Conservation (phyloP, 2,329 filamentous ascomycete genomes). For the Exophiala xenobiotica region DNA sequence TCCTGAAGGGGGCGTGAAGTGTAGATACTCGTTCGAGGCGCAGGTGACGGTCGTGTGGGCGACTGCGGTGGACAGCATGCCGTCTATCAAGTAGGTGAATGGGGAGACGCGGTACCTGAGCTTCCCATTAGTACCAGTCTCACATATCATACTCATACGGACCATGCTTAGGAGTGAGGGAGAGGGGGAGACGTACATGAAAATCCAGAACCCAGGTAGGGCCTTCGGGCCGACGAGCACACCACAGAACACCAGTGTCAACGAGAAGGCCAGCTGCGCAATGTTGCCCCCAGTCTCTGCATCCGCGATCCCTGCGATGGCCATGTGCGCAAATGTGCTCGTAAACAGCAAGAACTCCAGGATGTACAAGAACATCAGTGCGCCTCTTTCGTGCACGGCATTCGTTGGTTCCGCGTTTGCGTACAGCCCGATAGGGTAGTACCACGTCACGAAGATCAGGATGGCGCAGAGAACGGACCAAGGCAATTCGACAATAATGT, state of each 20-base stretch:
- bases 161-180: no score
- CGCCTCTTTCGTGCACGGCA: constrained; percentile 54
- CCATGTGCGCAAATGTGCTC: constrained; percentile 70
- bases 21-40: constrained; percentile 66
- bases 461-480: constrained; percentile 63
- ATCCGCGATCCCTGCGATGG: constrained; percentile 67
- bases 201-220: constrained; percentile 72
- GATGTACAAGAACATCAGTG: constrained; percentile 63
- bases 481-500: constrained; percentile 70
- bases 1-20: constrained; percentile 60
- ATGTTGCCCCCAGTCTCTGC: constrained; percentile 67
- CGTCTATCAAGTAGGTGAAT: constrained; percentile 76
- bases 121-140: constrained; percentile 42
- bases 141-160: no score
- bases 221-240: constrained; percentile 60
- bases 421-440: constrained; percentile 61
- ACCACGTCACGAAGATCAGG: constrained; percentile 65
- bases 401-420: constrained; percentile 42
- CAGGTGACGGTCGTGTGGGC: constrained; percentile 67
- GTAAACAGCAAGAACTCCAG: constrained; percentile 70
- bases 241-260: constrained; percentile 60
- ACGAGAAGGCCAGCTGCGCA: constrained; percentile 59
- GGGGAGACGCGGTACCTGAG: constrained; percentile 80
- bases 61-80: constrained; percentile 68
- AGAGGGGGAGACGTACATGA: constrained; percentile 68